phyloP scores from a whole-genome alignment of 495 filamentous ascomycete genomes.

The Penicillium manginii region DNA sequence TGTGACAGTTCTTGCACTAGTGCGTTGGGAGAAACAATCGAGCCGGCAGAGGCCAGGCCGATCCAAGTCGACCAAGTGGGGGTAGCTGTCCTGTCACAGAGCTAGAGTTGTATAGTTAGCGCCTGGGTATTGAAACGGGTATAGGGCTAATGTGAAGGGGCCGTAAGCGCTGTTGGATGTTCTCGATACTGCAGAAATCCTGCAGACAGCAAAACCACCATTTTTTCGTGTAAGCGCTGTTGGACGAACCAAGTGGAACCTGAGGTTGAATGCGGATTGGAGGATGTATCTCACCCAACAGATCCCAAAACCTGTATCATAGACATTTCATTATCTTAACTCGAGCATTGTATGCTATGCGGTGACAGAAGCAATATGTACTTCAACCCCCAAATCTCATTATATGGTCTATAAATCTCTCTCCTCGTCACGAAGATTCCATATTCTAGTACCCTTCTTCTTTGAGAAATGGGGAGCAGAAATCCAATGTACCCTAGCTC shows the following conservation, averaged over 20 bases:
- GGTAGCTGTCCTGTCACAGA: too few species aligned
- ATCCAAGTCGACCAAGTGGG: too few species aligned
- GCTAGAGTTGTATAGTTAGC: conserved; percentile 12
- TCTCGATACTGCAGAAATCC: conserved; percentile 9
- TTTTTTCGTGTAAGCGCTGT: conserved; percentile 15
- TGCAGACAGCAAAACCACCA: conserved; percentile 5
- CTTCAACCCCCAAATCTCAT: not conserved
- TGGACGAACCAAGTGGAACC: not conserved
- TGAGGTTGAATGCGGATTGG: not conserved
- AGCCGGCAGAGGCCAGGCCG: too few species aligned
- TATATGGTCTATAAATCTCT: not conserved
- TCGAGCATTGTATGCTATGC: not conserved
- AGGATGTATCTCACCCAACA: not conserved
- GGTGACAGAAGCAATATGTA: not conserved
- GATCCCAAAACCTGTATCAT: too few species aligned
- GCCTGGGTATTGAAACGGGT: not conserved
- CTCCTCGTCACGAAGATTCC: conserved; percentile 15
- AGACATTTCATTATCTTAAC: conserved; percentile 4
- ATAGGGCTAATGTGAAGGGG: not conserved
- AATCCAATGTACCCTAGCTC: conserved; percentile 23
- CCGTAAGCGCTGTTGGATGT: not conserved
- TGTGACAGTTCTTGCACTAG: too few species aligned
- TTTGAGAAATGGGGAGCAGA: conserved; percentile 16
- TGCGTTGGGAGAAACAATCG: too few species aligned
- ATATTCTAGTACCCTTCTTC: conserved; percentile 14